Evolutionary conservation across 371 early-diverging fungal species (phyloP).

Genomic region (Blakeslea trispora): DNA sequence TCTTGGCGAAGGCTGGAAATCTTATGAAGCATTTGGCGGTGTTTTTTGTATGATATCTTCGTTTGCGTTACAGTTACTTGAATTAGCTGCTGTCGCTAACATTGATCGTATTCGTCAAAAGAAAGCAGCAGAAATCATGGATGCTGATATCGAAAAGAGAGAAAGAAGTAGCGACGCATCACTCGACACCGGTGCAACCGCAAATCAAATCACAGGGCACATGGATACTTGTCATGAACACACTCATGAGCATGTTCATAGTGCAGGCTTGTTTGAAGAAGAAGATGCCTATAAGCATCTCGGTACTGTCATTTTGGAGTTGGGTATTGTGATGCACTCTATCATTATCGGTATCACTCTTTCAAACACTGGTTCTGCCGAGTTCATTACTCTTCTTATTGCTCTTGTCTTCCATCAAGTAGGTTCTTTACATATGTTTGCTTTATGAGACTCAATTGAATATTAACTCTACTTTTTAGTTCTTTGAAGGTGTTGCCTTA

Average conservation of each 20-base stretch:
- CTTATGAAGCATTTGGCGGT: conserved; percentile 43
- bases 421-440: too few relatives aligned
- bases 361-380: conserved; percentile 64
- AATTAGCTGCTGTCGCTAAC: conserved; percentile 33
- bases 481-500: conserved; percentile 68
- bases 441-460: too few relatives aligned
- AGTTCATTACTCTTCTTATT: conserved; percentile 70
- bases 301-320: conserved; percentile 73
- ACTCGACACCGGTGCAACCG: conserved; percentile 13
- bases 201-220: conserved; percentile 3
- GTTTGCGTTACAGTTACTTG: conserved; percentile 41
- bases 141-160: conserved; percentile 22
- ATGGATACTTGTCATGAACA: conserved; percentile 1
- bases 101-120: conserved; percentile 23
- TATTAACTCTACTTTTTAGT: conserved; percentile 26
- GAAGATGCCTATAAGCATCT: conserved; percentile 35
- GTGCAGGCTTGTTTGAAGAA: conserved; percentile 47
- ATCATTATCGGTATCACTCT: conserved; percentile 85
- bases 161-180: conserved; percentile 1
- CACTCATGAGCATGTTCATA: conserved; percentile 49
- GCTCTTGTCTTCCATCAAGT: conserved; percentile 90
- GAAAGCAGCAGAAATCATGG: conserved; percentile 11
- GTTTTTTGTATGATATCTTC: conserved; percentile 46
- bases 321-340: conserved; percentile 86
- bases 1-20: conserved; percentile 36